A percentile compares a stretch with the other conserved stretches of the same genome.
These are phyloP conservation scores for Erysimum cheiranthoides DNA, from an alignment of 345 rosid genomes.

Conservation along the genomic window DNA sequence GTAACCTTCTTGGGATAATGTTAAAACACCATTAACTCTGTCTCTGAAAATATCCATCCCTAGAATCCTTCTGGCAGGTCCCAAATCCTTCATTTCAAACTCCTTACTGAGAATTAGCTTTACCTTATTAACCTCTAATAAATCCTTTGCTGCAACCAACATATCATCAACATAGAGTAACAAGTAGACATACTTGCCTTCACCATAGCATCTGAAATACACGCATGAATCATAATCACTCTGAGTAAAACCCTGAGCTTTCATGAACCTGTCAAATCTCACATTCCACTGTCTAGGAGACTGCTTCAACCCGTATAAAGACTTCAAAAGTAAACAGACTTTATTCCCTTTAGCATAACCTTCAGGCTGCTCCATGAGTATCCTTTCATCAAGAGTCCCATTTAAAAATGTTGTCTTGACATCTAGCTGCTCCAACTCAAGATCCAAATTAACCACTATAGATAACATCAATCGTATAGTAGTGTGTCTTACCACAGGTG, in stretches of 20 bases:
- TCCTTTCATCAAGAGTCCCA: not conserved
- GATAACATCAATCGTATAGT: not conserved
- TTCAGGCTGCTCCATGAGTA: not conserved
- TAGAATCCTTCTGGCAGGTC: not conserved
- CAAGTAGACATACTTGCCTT: not conserved
- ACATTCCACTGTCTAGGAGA: not conserved
- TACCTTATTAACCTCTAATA: not conserved
- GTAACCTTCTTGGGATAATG: not conserved
- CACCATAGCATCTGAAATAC: not conserved
- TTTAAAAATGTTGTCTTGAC: not conserved
- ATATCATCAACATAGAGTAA: not conserved
- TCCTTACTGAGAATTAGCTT: not conserved
- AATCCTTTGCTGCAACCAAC: not conserved
- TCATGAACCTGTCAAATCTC: not conserved
- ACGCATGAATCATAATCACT: not conserved
- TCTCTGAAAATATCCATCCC: not conserved
- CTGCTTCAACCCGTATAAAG: not conserved
- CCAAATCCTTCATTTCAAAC: constrained; percentile 22
- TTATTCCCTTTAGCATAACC: not conserved
- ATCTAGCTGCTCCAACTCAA: not conserved
- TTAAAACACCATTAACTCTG: not conserved
- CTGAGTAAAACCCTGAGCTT: not conserved
- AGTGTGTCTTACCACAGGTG: not conserved
- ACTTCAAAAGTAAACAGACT: not conserved
- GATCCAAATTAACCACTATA: not conserved